Conservation (phyloP, 2,329 filamentous ascomycete genomes). For the Pyricularia grisea region DNA sequence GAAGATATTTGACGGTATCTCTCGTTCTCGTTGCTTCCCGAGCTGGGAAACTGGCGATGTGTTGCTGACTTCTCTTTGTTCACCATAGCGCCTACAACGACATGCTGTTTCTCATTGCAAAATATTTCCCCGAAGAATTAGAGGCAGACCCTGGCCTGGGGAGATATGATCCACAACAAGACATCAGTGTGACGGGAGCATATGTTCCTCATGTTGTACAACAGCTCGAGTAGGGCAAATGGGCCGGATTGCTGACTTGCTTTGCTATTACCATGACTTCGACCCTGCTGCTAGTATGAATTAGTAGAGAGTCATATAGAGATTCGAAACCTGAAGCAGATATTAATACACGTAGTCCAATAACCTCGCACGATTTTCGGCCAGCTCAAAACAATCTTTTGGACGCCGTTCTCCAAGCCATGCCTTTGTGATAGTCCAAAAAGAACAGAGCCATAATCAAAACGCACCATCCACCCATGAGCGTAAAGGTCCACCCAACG, state of each 20-base stretch:
- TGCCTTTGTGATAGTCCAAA: neutral
- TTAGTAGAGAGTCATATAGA: neutral
- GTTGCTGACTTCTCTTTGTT: neutral
- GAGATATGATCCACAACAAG: neutral
- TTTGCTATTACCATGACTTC: neutral
- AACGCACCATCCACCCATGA: neutral
- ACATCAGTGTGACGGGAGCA: conserved; percentile 1
- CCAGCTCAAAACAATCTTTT: neutral
- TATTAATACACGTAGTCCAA: neutral
- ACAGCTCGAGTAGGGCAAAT: neutral
- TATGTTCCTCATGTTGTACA: conserved; percentile 2
- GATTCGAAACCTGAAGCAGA: neutral
- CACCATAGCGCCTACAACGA: conserved; percentile 1
- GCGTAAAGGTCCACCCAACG: neutral
- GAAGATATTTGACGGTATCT: neutral
- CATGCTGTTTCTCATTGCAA: neutral
- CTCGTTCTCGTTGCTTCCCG: no score
- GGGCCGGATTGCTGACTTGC: neutral
- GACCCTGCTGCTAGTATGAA: neutral
- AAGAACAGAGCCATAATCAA: neutral
- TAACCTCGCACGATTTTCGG: neutral
- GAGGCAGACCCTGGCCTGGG: neutral
- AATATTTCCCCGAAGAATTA: neutral
- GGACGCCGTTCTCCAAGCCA: neutral
- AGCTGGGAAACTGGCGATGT: neutral